A percentile compares a stretch with the other conserved stretches of the same genome.
phyloP scores from a whole-genome alignment of 495 filamentous ascomycete genomes.

The Aspergillus homomorphus region DNA sequence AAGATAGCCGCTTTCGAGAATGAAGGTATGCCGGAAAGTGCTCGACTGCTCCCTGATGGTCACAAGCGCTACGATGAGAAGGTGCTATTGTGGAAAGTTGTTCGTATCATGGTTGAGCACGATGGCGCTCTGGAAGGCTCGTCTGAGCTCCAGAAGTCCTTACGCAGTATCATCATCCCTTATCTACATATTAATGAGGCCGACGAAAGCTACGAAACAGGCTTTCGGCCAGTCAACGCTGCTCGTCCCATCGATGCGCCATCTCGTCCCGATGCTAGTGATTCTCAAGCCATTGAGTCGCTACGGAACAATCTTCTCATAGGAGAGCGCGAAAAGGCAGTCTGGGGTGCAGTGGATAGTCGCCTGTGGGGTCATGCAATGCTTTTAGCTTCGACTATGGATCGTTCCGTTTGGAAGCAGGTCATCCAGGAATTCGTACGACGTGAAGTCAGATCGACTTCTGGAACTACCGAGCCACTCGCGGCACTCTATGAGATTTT shows the following conservation, averaged over 20 bases:
- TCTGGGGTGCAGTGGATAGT: conserved; percentile 92
- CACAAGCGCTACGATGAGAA: conserved; percentile 77
- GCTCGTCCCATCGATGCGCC: conserved; percentile 27
- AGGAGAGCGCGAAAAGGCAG: conserved; percentile 86
- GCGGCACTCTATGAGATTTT: conserved; percentile 91
- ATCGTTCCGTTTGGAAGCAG: conserved; percentile 74
- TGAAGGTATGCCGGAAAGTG: conserved; percentile 46
- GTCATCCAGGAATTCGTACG: conserved; percentile 92
- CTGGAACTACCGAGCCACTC: conserved; percentile 75
- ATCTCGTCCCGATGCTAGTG: conserved; percentile 56
- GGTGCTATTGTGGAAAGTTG: conserved; percentile 81
- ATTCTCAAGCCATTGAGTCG: conserved; percentile 62
- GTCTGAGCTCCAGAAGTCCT: conserved; percentile 64
- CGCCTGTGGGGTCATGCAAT: conserved; percentile 95
- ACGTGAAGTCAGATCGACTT: conserved; percentile 78
- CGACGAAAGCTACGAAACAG: conserved; percentile 23
- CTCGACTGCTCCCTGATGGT: conserved; percentile 50
- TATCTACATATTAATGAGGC: conserved; percentile 41
- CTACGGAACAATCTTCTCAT: conserved; percentile 68
- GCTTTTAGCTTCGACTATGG: conserved; percentile 77
- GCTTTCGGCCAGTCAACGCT: conserved; percentile 25
- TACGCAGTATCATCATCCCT: conserved; percentile 72
- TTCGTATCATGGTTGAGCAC: conserved; percentile 75
- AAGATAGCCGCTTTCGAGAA: conserved; percentile 71
- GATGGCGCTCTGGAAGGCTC: conserved; percentile 82